A percentile compares a stretch with the other conserved stretches of the same genome.
Conservation (phyloP, 208 protist species). For the Trichomonas tenax region DNA sequence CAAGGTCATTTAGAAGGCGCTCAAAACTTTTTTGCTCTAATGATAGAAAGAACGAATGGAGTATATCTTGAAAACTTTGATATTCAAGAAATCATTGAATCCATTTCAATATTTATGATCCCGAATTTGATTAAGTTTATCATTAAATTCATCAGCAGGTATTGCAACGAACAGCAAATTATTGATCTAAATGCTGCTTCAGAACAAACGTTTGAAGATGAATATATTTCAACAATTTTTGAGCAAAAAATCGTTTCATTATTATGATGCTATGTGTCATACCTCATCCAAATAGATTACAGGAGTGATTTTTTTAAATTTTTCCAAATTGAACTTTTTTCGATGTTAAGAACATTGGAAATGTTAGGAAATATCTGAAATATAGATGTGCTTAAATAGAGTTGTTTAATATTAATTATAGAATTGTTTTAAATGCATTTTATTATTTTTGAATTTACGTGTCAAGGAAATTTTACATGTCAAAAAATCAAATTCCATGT, state of each 20-base stretch:
- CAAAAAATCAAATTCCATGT: too few species aligned
- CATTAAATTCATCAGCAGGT: neutral
- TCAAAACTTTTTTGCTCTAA: neutral
- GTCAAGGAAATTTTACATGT: too few species aligned
- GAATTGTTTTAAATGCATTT: too few species aligned
- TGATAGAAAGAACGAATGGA: neutral
- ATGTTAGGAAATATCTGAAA: too few species aligned
- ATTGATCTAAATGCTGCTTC: neutral
- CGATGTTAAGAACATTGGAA: too few species aligned
- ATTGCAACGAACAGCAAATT: neutral
- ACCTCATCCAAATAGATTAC: too few species aligned
- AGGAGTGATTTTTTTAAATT: too few species aligned
- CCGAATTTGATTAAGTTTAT: neutral
- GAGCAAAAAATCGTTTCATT: neutral
- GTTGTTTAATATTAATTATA: too few species aligned
- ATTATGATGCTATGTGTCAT: too few species aligned
- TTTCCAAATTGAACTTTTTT: too few species aligned
- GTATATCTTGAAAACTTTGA: neutral
- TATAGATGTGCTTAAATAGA: too few species aligned
- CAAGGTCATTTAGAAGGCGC: neutral
- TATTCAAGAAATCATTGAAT: neutral
- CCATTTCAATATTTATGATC: neutral
- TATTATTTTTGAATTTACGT: too few species aligned
- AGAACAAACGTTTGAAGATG: neutral
- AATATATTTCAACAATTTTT: neutral